Evolutionary conservation across 805 yeast genomes (phyloP).

Genomic region (Suhomyces xylopsoci): DNA sequence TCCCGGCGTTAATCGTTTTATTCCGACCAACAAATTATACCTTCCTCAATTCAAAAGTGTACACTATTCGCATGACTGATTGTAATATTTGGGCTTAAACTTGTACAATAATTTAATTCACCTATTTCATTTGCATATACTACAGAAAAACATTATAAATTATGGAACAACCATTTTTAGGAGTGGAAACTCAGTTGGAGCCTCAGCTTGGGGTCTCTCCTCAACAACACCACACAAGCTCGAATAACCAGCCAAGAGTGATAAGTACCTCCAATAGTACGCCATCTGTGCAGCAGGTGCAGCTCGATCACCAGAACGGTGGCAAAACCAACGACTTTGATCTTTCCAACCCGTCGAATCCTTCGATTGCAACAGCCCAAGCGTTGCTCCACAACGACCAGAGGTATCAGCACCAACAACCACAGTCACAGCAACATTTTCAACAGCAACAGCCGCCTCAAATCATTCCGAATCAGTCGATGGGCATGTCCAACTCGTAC

Average conservation of each 20-base stretch:
- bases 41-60: neutral
- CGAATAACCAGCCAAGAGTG: constrained; percentile 5
- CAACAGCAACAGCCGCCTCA: constrained; percentile 11
- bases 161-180: constrained; percentile 16
- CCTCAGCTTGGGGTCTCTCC: constrained; percentile 9
- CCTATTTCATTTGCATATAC: neutral
- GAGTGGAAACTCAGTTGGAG: constrained; percentile 11
- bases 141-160: neutral
- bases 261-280: neutral
- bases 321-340: constrained; percentile 4
- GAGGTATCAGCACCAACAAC: constrained; percentile 8
- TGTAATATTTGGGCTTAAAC: neutral
- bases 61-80: neutral
- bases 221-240: constrained; percentile 5
- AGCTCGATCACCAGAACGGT: neutral
- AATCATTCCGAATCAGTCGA: constrained; percentile 18
- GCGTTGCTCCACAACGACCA: constrained; percentile 10
- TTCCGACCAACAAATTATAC: neutral
- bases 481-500: constrained; percentile 7
- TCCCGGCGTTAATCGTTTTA: neutral
- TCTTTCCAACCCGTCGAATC: constrained; percentile 8
- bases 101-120: neutral
- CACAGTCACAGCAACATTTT: constrained; percentile 10
- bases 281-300: constrained; percentile 1
- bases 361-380: constrained; percentile 9